Percentiles rank a stretch among this genome's conserved stretches.
Evolutionary conservation across 306 rosid genomes (phyloP).

Genomic region (Cucumis cinereus): DNA sequence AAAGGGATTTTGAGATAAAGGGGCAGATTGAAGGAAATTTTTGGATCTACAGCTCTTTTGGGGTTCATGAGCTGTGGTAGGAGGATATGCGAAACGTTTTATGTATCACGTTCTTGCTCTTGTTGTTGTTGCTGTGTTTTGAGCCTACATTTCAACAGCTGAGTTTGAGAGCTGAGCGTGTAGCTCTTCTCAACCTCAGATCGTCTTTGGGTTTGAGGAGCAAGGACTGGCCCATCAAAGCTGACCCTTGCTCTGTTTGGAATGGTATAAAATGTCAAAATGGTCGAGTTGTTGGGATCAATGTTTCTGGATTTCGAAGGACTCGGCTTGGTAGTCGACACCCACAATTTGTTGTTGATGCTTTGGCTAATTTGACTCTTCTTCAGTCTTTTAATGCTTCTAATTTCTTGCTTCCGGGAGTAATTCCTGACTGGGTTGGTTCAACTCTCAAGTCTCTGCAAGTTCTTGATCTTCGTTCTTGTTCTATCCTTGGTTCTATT

Average conservation of each 20-base stretch:
- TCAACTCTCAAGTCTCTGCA: conserved; percentile 25
- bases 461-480: conserved; percentile 74
- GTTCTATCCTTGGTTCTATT: conserved; percentile 47
- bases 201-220: conserved; percentile 72
- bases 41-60: not conserved
- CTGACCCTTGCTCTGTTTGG: conserved; percentile 76
- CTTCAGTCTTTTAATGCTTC: conserved; percentile 73
- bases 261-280: conserved; percentile 44
- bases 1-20: not conserved
- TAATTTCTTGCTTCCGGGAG: conserved; percentile 53
- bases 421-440: conserved; percentile 75
- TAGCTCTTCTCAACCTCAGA: conserved; percentile 58
- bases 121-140: conserved; percentile 17
- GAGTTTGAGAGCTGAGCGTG: conserved; percentile 40
- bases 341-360: conserved; percentile 62
- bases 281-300: conserved; percentile 68
- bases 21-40: not conserved
- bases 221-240: conserved; percentile 78
- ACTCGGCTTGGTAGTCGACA: conserved; percentile 51
- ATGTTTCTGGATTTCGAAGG: conserved; percentile 72
- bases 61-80: not conserved
- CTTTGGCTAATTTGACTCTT: conserved; percentile 62
- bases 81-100: conserved; percentile 1
- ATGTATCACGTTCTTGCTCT: conserved; percentile 18
- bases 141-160: conserved; percentile 55